A percentile compares a stretch with the other conserved stretches of the same genome.
phyloP scores from a whole-genome alignment of 2,329 filamentous ascomycete species.

The Fusarium keratoplasticum region DNA sequence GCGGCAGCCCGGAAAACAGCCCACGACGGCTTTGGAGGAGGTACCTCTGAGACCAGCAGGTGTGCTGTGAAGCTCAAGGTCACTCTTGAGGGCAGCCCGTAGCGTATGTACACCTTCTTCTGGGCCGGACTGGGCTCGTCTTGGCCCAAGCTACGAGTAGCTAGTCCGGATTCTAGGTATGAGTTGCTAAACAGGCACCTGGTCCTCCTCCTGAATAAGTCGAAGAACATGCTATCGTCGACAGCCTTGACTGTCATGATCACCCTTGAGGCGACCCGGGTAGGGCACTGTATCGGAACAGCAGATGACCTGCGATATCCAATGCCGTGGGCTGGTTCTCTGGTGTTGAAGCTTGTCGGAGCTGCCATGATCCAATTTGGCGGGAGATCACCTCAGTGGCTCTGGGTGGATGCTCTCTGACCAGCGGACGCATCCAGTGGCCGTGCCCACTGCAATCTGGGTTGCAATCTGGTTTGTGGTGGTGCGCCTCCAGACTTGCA shows the following conservation, averaged over 20 bases:
- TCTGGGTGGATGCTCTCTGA: slow-evolving; percentile 30
- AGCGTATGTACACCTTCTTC: slow-evolving; percentile 8
- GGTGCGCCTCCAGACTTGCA: slow-evolving; percentile 37
- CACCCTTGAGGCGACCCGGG: not conserved
- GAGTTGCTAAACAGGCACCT: slow-evolving; percentile 27
- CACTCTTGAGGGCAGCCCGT: slow-evolving; percentile 26
- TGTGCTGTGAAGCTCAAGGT: slow-evolving; percentile 23
- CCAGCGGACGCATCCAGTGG: slow-evolving; percentile 30
- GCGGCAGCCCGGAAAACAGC: slow-evolving; percentile 33
- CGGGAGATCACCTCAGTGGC: slow-evolving; percentile 40
- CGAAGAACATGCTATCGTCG: not conserved
- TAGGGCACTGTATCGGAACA: not conserved
- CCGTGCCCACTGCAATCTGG: slow-evolving; percentile 24
- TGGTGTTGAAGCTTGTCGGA: not conserved
- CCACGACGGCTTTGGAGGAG: slow-evolving; percentile 24
- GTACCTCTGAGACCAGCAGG: slow-evolving; percentile 21
- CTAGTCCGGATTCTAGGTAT: slow-evolving; percentile 28
- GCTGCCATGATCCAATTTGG: slow-evolving; percentile 31
- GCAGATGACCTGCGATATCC: not conserved
- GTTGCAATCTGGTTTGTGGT: slow-evolving; percentile 36
- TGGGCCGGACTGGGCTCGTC: slow-evolving; percentile 19
- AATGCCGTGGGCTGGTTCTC: not conserved
- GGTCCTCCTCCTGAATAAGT: slow-evolving; percentile 17
- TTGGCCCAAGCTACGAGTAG: slow-evolving; percentile 34
- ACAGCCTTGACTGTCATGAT: not conserved